Conservation (phyloP, 805 yeast species). For the Metahyphopichia silvanorum region DNA sequence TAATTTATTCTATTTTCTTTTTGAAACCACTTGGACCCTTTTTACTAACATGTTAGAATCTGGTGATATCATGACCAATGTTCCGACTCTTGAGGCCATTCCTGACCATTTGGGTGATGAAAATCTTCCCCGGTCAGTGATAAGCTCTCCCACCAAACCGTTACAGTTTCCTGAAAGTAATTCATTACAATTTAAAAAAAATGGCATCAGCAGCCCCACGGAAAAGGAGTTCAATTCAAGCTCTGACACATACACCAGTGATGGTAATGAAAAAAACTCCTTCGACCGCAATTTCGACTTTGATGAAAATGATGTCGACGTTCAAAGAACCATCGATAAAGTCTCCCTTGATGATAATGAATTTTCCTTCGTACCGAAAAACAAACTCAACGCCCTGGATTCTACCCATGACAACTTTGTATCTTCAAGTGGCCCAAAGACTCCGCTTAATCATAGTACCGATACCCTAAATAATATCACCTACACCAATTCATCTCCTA, state of each 20-base stretch:
- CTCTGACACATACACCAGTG: constrained; percentile 41
- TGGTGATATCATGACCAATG: too few species aligned
- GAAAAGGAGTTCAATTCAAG: constrained; percentile 34
- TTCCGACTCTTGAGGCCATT: too few species aligned
- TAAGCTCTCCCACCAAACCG: constrained; percentile 33
- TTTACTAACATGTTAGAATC: too few species aligned
- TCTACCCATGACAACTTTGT: too few species aligned
- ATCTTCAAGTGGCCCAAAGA: too few species aligned
- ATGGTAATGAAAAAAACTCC: constrained; percentile 13
- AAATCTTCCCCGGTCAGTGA: too few species aligned
- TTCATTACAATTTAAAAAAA: too few species aligned
- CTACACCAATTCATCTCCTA: constrained; percentile 23
- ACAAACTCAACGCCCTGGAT: too few species aligned
- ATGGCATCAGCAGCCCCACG: constrained; percentile 4
- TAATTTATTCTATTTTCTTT: too few species aligned
- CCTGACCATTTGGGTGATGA: too few species aligned
- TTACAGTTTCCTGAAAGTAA: constrained; percentile 20
- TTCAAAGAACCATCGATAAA: neutral
- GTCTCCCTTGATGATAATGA: constrained; percentile 15
- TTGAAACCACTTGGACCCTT: too few species aligned
- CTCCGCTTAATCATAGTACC: constrained; percentile 9
- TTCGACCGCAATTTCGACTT: too few species aligned
- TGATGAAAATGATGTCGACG: neutral
- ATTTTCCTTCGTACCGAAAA: constrained; percentile 22
- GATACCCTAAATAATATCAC: neutral